Percentiles rank a stretch among this genome's conserved stretches.
These are phyloP conservation scores for Dendrobium chrysotoxum DNA, from an alignment of 106 monocot genomes.

Conservation along the genomic window DNA sequence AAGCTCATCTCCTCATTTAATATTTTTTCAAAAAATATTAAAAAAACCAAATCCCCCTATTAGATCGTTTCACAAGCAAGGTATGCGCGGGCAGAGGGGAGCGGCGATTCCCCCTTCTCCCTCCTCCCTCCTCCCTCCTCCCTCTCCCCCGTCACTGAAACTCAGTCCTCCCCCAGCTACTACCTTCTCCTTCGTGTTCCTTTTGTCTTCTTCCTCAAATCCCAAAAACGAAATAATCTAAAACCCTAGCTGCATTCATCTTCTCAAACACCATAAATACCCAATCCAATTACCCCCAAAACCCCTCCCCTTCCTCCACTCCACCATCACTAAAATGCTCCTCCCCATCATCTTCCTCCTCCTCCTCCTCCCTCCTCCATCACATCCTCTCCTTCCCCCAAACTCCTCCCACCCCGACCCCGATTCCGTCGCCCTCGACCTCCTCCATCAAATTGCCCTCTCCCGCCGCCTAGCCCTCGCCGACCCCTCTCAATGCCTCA, in stretches of 20 bases:
- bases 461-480: slow-evolving; percentile 11
- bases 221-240: neutral
- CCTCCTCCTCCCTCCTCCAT: neutral
- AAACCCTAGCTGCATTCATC: neutral
- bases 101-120: slow-evolving; percentile 17
- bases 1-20: too few relatives aligned
- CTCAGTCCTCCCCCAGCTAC: neutral
- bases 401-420: slow-evolving; percentile 15
- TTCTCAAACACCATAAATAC: neutral
- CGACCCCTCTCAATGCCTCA: slow-evolving; percentile 24
- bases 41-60: neutral
- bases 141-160: neutral
- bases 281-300: neutral
- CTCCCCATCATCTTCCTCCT: neutral
- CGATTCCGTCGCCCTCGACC: slow-evolving; percentile 12
- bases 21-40: too few relatives aligned
- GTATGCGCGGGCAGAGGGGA: slow-evolving; percentile 16
- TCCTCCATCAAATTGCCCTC: slow-evolving; percentile 7
- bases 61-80: neutral
- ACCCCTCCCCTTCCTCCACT: neutral
- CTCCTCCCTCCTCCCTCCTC: too few relatives aligned
- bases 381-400: neutral
- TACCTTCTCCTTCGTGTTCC: neutral
- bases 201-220: neutral
- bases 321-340: neutral